Evolutionary conservation across 257 asterid species (phyloP), one percentile per base, ranked within the genome.

Genomic region (Salvia rosmarinus): DNA sequence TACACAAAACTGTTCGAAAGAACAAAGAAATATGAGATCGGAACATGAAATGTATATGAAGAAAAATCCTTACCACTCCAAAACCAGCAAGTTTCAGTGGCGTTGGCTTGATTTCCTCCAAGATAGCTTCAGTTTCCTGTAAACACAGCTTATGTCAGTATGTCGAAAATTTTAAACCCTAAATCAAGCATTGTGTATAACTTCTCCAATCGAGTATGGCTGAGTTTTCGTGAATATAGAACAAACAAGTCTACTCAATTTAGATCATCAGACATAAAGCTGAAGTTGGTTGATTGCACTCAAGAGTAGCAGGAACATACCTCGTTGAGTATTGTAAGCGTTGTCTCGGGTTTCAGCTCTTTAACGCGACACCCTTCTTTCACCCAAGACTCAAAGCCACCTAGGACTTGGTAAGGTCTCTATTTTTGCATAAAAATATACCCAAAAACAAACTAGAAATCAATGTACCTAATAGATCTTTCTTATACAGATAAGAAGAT

Each of bases 371-470:
- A 82, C 46, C 95, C 96, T 71, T 82, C 91, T 28, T 82, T 75
- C 72, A 76, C 86, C 98, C 98, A 92, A 51, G 96, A 87, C 47
- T 59, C 92, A 81, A 92, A 92, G 77, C 98, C 98, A 64, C 96
- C 98, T 76, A 81, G 82, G 76, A 92, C 87, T 75, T 84, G 84
- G 75, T 90, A 90, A 23, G 98, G 85, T 68, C 74, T 80, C 98
- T 92, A 80, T 37, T 70, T 59, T 32, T 72, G 43, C 28, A 58
- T 9, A 52, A 64, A 67, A 46, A 3, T 8, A 60, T 52, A 63
- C 54, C 28, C 9, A 50, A 39, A 47, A 21, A 43, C 19, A 4
- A 43, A 54, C 8, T 13, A 50, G 32, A 77, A 66, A 40, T 47
- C 7, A 28, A 47, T 14, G 30, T 14, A 61, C 3, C 28, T 20